These are phyloP conservation scores for Entamoeba moshkovskii DNA, from an alignment of 208 protist species.

Conservation along the genomic window DNA sequence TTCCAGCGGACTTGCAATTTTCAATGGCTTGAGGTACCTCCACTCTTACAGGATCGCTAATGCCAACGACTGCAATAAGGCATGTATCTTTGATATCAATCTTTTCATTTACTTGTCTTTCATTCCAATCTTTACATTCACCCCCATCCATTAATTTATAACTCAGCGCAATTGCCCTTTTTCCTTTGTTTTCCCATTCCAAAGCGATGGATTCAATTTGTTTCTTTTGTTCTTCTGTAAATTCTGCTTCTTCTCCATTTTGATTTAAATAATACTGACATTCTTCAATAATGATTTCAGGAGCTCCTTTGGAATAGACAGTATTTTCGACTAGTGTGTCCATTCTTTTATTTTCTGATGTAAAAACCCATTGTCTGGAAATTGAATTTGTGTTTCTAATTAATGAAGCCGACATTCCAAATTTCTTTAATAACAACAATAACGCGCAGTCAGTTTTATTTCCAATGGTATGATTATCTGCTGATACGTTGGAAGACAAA, in stretches of 20 bases:
- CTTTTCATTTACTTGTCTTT: background rate
- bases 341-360: slow-evolving; percentile 48
- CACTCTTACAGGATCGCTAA: background rate
- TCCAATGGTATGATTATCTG: slow-evolving; percentile 25
- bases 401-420: slow-evolving; percentile 19
- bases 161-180: background rate
- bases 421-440: slow-evolving; percentile 31
- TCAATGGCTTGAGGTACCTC: slow-evolving; percentile 33
- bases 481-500: background rate
- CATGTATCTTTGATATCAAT: background rate
- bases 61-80: background rate
- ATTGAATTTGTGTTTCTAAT: slow-evolving; percentile 16
- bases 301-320: slow-evolving; percentile 65
- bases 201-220: background rate
- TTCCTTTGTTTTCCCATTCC: background rate
- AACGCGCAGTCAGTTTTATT: slow-evolving; percentile 63
- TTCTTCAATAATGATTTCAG: slow-evolving; percentile 59
- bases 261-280: slow-evolving; percentile 42
- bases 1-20: slow-evolving; percentile 50
- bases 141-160: background rate
- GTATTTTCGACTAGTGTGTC: background rate
- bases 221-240: background rate
- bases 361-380: slow-evolving; percentile 30
- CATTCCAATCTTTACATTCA: background rate
- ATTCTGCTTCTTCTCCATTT: slow-evolving; percentile 18